These are phyloP conservation scores for Tothia fuscella DNA, from an alignment of 2,329 filamentous ascomycete species.

Conservation along the genomic window DNA sequence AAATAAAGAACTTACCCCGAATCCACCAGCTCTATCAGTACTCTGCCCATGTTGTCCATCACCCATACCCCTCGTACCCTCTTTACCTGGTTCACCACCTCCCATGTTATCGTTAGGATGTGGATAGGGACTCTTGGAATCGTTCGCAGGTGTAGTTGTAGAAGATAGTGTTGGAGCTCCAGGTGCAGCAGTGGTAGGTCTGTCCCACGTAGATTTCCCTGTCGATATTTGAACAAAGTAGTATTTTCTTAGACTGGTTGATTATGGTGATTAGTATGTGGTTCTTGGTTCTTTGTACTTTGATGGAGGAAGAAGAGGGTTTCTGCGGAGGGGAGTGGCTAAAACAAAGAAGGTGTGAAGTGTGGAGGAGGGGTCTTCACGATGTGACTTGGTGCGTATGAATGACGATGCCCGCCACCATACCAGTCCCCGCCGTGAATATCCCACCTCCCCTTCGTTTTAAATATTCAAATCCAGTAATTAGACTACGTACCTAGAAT, in stretches of 20 bases:
- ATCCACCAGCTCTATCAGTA: constrained; percentile 14
- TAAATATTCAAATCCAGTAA: no score
- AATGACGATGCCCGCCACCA: no score
- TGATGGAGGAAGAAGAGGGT: no score
- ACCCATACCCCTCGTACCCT: constrained; percentile 10
- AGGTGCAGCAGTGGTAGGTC: constrained; percentile 26
- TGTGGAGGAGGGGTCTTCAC: no score
- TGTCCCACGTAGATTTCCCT: constrained; percentile 29
- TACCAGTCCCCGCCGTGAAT: no score
- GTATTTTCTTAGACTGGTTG: constrained; percentile 24
- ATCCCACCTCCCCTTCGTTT: no score
- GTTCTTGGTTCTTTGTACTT: no score
- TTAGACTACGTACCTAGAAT: constrained; percentile 29
- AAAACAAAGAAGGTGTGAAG: no score
- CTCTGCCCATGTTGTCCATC: constrained; percentile 10
- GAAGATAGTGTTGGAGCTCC: constrained; percentile 23
- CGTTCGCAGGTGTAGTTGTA: constrained; percentile 24
- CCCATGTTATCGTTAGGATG: neutral
- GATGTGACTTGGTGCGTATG: no score
- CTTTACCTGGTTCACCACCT: constrained; percentile 1
- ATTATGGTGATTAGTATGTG: no score
- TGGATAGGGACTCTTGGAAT: constrained; percentile 21
- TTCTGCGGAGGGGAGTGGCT: no score
- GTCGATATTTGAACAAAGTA: constrained; percentile 32
- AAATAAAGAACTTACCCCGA: constrained; percentile 14